Percentiles rank a stretch among this genome's conserved stretches.
phyloP scores from a whole-genome alignment of 768 basidiomycete species.

The Phaffia australis region DNA sequence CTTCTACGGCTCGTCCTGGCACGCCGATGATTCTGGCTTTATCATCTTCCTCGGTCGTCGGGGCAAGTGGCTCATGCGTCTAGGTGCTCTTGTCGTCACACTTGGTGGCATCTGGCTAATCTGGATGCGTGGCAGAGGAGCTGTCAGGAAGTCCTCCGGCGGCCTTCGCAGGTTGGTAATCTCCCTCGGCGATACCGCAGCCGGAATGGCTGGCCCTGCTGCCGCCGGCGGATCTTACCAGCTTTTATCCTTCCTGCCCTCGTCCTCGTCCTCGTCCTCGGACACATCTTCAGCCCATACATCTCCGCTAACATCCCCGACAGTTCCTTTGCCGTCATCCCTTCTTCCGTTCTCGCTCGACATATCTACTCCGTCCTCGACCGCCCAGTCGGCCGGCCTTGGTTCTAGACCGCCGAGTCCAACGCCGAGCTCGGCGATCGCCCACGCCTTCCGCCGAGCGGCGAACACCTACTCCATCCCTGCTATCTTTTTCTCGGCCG shows the following conservation, averaged over 20 bases:
- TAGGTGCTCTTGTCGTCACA: conserved; percentile 62
- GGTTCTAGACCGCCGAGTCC: conserved; percentile 8
- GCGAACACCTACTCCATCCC: conserved; percentile 15
- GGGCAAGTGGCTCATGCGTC: conserved; percentile 80
- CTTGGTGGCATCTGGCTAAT: conserved; percentile 52
- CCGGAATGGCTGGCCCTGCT: neutral
- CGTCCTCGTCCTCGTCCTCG: conserved; percentile 43
- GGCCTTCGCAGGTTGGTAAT: conserved; percentile 22
- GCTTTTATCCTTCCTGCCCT: conserved; percentile 39
- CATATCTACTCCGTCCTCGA: conserved; percentile 1
- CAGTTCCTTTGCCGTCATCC: neutral
- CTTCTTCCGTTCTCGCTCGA: conserved; percentile 17
- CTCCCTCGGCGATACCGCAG: conserved; percentile 16
- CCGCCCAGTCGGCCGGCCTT: neutral
- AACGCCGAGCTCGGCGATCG: conserved; percentile 4
- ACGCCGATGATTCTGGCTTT: conserved; percentile 95
- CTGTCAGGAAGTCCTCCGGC: conserved; percentile 31
- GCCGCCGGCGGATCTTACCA: conserved; percentile 3
- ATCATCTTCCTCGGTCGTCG: conserved; percentile 80
- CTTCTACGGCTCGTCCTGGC: conserved; percentile 97
- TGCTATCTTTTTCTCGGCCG: conserved; percentile 17
- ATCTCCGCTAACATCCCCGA: conserved; percentile 39
- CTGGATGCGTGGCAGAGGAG: conserved; percentile 14
- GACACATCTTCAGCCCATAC: conserved; percentile 55
- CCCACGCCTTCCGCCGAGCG: conserved; percentile 11